Evolutionary conservation across 2,329 filamentous ascomycete genomes (phyloP).

Genomic region (Clonostachys rhizophaga): DNA sequence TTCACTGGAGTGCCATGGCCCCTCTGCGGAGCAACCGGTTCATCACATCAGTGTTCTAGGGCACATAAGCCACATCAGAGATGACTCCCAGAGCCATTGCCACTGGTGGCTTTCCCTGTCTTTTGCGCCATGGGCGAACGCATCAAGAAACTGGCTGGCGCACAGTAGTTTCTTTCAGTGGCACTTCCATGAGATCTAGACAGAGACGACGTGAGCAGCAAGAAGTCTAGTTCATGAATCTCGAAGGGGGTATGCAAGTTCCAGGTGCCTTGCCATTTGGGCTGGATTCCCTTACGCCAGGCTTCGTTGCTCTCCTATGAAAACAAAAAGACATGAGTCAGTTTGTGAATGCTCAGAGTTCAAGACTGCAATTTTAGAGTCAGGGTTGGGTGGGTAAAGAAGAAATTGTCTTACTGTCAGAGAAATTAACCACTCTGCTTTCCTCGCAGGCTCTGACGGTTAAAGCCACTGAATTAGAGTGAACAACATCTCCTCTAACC

Average conservation of each 20-base stretch:
- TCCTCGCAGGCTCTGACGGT: neutral
- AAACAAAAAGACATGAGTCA: too few species aligned
- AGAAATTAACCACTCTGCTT: constrained; percentile 25
- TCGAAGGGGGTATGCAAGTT: constrained; percentile 22
- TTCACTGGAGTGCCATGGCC: too few species aligned
- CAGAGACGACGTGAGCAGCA: constrained; percentile 26
- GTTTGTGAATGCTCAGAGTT: too few species aligned
- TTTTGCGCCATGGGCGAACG: constrained; percentile 25
- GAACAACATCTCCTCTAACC: neutral
- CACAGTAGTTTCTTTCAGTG: constrained; percentile 37
- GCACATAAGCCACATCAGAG: too few species aligned
- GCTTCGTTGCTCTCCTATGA: constrained; percentile 3
- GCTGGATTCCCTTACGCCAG: constrained; percentile 14
- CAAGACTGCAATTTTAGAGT: too few species aligned
- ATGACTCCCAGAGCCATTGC: neutral
- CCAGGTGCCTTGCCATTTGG: constrained; percentile 24
- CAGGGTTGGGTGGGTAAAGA: too few species aligned
- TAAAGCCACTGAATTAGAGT: neutral
- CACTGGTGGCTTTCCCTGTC: constrained; percentile 9
- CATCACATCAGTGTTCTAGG: too few species aligned
- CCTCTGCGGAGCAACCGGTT: too few species aligned
- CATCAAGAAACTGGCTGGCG: constrained; percentile 35
- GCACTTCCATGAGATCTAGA: constrained; percentile 16
- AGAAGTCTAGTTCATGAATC: constrained; percentile 22
- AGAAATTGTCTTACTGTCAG: constrained; percentile 11